Conservation (phyloP, 768 basidiomycete species). For the Mycena floridula region DNA sequence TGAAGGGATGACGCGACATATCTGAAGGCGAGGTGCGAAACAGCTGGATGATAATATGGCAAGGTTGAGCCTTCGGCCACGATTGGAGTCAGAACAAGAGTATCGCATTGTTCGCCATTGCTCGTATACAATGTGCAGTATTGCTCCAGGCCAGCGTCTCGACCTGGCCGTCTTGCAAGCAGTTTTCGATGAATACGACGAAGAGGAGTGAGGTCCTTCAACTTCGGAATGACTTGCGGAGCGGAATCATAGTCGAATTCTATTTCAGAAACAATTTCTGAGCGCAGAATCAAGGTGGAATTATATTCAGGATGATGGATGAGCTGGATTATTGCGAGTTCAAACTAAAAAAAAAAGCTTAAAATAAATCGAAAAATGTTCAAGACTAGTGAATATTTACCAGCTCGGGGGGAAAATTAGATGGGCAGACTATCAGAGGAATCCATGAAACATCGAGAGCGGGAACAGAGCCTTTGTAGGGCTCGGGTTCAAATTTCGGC, state of each 20-base stretch:
- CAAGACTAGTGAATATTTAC: constrained; percentile 25
- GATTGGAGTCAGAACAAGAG: constrained; percentile 58
- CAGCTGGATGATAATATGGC: constrained; percentile 89
- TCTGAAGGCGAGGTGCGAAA: constrained; percentile 77
- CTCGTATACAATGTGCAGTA: constrained; percentile 66
- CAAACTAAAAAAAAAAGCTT: constrained; percentile 47
- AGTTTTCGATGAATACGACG: constrained; percentile 60
- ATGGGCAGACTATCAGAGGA: constrained; percentile 35
- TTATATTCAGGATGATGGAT: constrained; percentile 91
- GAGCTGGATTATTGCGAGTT: constrained; percentile 61
- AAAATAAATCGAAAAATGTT: neutral
- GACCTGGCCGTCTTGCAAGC: constrained; percentile 70
- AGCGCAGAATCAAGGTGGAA: constrained; percentile 83
- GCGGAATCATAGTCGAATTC: constrained; percentile 18
- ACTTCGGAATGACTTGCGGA: constrained; percentile 24
- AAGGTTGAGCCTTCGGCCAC: constrained; percentile 36
- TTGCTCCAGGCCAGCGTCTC: constrained; percentile 73
- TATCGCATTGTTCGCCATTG: constrained; percentile 16
- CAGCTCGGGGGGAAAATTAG: constrained; percentile 35
- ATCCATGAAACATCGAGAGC: constrained; percentile 12
- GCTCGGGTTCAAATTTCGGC: constrained; percentile 4
- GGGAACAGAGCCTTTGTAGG: neutral
- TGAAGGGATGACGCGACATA: constrained; percentile 47
- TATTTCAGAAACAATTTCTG: constrained; percentile 53
- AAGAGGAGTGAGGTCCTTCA: constrained; percentile 32